phyloP scores from a whole-genome alignment of 2,329 filamentous ascomycete species.

The Aspergillus flavus region DNA sequence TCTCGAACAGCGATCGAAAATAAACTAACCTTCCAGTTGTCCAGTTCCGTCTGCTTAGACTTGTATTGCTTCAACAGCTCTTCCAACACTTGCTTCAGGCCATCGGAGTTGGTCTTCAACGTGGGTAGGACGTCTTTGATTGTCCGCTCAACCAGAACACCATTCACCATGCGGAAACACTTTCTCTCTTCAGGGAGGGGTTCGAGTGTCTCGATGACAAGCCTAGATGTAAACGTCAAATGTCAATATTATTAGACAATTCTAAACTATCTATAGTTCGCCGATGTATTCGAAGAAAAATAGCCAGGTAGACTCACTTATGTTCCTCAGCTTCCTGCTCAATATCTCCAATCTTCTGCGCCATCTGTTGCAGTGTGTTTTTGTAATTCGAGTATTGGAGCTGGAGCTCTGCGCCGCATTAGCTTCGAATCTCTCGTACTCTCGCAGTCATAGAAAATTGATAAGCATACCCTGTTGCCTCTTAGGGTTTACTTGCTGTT shows the following conservation, averaged over 20 bases:
- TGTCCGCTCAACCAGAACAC: conserved; percentile 90
- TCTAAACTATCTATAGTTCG: background rate
- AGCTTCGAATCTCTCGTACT: conserved; percentile 7
- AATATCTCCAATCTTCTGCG: conserved; percentile 94
- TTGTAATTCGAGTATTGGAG: conserved; percentile 59
- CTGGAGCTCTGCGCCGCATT: conserved; percentile 48
- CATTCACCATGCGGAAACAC: conserved; percentile 98
- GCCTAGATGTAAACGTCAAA: conserved; percentile 55
- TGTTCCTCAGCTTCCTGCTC: conserved; percentile 98
- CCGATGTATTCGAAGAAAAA: too few relatives aligned
- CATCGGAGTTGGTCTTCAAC: conserved; percentile 90
- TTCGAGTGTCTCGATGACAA: conserved; percentile 88
- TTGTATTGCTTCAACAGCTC: conserved; percentile 97
- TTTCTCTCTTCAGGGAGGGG: conserved; percentile 84
- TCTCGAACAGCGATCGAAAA: background rate
- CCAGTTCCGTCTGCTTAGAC: conserved; percentile 88
- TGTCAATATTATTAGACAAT: conserved; percentile 12
- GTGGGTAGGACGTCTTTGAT: conserved; percentile 90
- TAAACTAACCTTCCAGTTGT: conserved; percentile 86
- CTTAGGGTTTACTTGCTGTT: conserved; percentile 43
- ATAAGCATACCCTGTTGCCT: conserved; percentile 50
- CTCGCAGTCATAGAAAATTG: background rate
- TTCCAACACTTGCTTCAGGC: conserved; percentile 89
- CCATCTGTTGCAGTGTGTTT: conserved; percentile 81
- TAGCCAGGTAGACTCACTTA: conserved; percentile 67